Evolutionary conservation across 768 basidiomycete genomes (phyloP).

Genomic region (Collybiopsis luxurians): DNA sequence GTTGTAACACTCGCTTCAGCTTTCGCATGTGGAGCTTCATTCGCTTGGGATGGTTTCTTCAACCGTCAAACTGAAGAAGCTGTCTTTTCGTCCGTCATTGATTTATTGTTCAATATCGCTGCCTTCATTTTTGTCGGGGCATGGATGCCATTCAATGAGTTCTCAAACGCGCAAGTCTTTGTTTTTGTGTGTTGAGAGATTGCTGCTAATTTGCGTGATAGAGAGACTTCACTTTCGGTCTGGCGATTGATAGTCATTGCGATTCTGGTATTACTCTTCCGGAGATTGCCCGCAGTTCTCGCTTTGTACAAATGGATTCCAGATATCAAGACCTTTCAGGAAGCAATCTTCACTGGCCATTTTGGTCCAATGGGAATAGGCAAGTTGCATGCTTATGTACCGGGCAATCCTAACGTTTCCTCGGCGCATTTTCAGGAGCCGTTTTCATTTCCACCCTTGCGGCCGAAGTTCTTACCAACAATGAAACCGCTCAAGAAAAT

Average conservation of each 20-base stretch:
- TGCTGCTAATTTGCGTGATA: neutral
- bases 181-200: neutral
- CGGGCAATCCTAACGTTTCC: neutral
- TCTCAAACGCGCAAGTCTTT: conserved; percentile 45
- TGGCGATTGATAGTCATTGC: conserved; percentile 87
- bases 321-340: conserved; percentile 91
- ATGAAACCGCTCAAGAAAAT: conserved; percentile 29
- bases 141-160: conserved; percentile 91
- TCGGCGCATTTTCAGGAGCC: conserved; percentile 51
- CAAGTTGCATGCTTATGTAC: conserved; percentile 22
- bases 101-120: conserved; percentile 93
- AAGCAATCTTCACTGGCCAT: conserved; percentile 93
- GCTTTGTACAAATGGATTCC: conserved; percentile 91
- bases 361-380: conserved; percentile 89
- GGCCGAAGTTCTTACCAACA: conserved; percentile 48
- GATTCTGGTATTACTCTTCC: conserved; percentile 75
- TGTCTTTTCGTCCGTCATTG: conserved; percentile 94
- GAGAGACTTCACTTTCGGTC: conserved; percentile 49
- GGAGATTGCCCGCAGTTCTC: conserved; percentile 82
- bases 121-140: conserved; percentile 96
- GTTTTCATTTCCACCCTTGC: conserved; percentile 92
- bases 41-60: conserved; percentile 96
- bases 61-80: conserved; percentile 93
- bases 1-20: conserved; percentile 22
- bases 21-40: conserved; percentile 92